A percentile compares a stretch with the other conserved stretches of the same genome.
Conservation (phyloP, 2,329 filamentous ascomycete genomes). For the Claviceps sp. region DNA sequence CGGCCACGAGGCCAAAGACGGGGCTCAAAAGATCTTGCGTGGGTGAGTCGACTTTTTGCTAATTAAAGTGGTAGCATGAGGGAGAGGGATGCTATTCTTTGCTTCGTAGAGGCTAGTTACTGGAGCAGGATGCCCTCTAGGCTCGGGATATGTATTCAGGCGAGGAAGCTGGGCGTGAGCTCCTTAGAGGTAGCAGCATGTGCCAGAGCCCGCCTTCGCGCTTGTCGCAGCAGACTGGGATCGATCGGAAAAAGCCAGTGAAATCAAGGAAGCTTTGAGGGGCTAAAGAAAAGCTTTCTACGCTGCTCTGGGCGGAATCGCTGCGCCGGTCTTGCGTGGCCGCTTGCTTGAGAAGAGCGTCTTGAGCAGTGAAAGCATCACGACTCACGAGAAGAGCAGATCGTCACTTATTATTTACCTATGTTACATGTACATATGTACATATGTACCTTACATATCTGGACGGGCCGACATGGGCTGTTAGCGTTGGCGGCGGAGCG, state of each 20-base stretch:
- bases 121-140: too few relatives aligned
- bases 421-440: too few relatives aligned
- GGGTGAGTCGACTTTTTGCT: not conserved
- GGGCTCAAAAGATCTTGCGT: not conserved
- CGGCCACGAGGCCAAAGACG: conserved; percentile 20
- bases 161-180: too few relatives aligned
- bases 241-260: not conserved
- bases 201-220: too few relatives aligned
- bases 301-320: not conserved
- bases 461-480: too few relatives aligned
- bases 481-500: not conserved
- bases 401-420: not conserved
- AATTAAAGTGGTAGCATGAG: not conserved
- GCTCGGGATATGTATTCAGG: too few relatives aligned
- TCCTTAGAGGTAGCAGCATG: too few relatives aligned
- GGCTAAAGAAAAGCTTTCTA: not conserved
- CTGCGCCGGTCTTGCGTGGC: not conserved
- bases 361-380: too few relatives aligned
- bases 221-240: too few relatives aligned
- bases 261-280: not conserved
- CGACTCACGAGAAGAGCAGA: not conserved
- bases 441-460: too few relatives aligned
- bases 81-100: too few relatives aligned
- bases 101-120: too few relatives aligned
- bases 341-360: not conserved